Conservation (phyloP, 2,329 filamentous ascomycete species). For the Alternaria sp. region DNA sequence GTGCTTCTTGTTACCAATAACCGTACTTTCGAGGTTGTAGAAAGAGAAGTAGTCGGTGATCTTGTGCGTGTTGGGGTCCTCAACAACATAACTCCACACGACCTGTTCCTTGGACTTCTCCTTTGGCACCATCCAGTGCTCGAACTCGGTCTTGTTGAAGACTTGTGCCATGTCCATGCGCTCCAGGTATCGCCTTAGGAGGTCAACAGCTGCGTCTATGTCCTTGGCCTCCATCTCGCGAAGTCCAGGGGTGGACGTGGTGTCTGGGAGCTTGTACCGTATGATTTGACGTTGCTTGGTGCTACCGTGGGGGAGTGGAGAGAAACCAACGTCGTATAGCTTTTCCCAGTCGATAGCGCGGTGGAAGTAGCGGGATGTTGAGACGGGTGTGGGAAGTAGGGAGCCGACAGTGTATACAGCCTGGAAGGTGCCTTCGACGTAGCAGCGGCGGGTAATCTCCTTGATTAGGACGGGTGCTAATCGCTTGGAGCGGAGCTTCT, state of each 20-base stretch:
- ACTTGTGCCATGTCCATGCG: slow-evolving; percentile 86
- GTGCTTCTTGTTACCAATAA: slow-evolving; percentile 83
- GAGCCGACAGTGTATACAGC: slow-evolving; percentile 95
- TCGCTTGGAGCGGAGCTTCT: slow-evolving; percentile 93
- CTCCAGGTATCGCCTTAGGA: slow-evolving; percentile 79
- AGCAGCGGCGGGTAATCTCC: slow-evolving; percentile 93
- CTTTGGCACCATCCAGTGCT: slow-evolving; percentile 84
- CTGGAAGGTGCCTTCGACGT: slow-evolving; percentile 86
- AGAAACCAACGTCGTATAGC: slow-evolving; percentile 93
- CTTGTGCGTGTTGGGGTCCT: slow-evolving; percentile 71
- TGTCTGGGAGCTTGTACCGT: slow-evolving; percentile 82
- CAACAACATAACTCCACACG: slow-evolving; percentile 92
- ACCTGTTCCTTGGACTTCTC: slow-evolving; percentile 71
- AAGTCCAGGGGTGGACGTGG: slow-evolving; percentile 76
- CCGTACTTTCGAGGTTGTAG: slow-evolving; percentile 91
- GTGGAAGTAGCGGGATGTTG: slow-evolving; percentile 95
- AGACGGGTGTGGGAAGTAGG: slow-evolving; percentile 88
- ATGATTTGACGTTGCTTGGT: slow-evolving; percentile 86
- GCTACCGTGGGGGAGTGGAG: slow-evolving; percentile 81
- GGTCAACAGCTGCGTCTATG: slow-evolving; percentile 73
- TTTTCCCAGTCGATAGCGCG: slow-evolving; percentile 95
- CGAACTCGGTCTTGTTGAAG: slow-evolving; percentile 80
- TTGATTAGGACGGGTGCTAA: slow-evolving; percentile 95
- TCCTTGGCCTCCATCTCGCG: slow-evolving; percentile 83
- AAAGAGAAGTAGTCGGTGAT: slow-evolving; percentile 98